phyloP scores from a whole-genome alignment of 2,329 filamentous ascomycete species.

The Phyllosticta citribraziliensis region DNA sequence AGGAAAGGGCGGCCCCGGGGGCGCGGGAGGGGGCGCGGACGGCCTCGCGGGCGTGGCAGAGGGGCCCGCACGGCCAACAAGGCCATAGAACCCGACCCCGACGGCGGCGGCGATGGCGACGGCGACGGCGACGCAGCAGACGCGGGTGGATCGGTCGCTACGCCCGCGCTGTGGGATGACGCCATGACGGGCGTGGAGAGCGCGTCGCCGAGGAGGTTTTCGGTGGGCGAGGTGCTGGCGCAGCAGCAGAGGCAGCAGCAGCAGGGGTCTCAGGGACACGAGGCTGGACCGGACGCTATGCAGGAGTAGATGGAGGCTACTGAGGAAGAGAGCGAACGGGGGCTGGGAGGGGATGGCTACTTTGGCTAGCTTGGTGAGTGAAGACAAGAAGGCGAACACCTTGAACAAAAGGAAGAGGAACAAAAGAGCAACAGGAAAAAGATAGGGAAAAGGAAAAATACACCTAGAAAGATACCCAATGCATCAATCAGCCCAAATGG shows the following conservation, averaged over 20 bases:
- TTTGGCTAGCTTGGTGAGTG: too few species aligned
- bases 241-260: neutral
- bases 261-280: neutral
- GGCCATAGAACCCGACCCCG: neutral
- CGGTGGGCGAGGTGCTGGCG: neutral
- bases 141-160: neutral
- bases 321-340: neutral
- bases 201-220: neutral
- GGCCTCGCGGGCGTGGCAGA: neutral
- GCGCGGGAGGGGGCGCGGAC: neutral
- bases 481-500: too few species aligned
- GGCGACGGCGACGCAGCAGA: too few species aligned
- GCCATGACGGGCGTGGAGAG: neutral
- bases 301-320: neutral
- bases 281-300: neutral
- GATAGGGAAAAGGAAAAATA: neutral
- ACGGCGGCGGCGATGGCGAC: neutral
- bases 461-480: too few species aligned
- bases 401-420: too few species aligned
- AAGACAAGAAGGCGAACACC: too few species aligned
- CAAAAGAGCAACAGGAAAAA: neutral
- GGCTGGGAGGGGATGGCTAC: too few species aligned
- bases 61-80: neutral
- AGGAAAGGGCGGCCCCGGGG: neutral
- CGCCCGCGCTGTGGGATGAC: neutral